Evolutionary conservation across 176 grass and related monocot genomes (phyloP), one percentile per base, ranked within the genome.

Genomic region (Raddia guianensis): DNA sequence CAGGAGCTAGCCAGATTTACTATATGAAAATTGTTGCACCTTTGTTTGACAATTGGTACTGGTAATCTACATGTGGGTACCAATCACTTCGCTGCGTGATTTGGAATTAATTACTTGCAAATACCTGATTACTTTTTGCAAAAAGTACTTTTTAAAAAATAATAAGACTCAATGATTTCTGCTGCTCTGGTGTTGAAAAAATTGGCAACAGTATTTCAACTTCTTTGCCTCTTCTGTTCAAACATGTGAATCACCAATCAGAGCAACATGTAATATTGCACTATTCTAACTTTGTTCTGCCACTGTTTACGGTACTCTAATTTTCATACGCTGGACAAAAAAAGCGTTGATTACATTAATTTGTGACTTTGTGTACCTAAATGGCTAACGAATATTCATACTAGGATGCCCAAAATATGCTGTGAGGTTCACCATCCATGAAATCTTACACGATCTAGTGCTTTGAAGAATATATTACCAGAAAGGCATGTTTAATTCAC

Each of bases 211-310:
- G 58, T 35, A 51, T 40, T 68, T 57, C 32, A 19, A 71, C 16
- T 43, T n/a, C 37, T 74, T 51, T 77, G 12, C 5, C 11, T 14
- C 43, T 76, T 50, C 12, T 5, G 27, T 70, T 77, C n/a, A 77
- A 60, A 55, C 21, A 47, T 72, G 11, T 3, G 7, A 62, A 71
- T 15, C 35, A 77, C 16, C 34, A 44, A 20, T 43, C 63, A 70
- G 83, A 74, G 27, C 10, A 56, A 55, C 27, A 79, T 79, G 15
- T 73, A 51, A 8, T 54, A 33, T 85, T 68, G 45, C 8, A 60
- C 21, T 20, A 44, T 71, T 37, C 43, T 12, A 52, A 62, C n/a
- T 9, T 55, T 56, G 18, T 27, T 18, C 11, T 58, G 47, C 15
- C 44, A 15, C n/a, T 52, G 8, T 16, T 40, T 8, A 73, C 53